Evolutionary conservation across 73 alveolate genomes (phyloP).

Genomic region (Tetrahymena thermophila): DNA sequence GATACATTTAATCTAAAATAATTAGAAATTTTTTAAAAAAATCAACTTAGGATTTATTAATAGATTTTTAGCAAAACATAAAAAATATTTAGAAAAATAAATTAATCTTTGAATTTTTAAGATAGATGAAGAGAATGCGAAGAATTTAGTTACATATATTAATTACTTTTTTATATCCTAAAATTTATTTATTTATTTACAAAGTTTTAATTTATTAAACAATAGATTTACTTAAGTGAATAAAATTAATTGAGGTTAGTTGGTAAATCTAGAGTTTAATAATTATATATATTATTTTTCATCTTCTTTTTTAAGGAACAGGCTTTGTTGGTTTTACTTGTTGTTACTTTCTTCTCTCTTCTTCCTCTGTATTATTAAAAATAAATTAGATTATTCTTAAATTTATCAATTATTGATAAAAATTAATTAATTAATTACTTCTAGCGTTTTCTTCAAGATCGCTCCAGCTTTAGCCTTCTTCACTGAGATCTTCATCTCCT

Average conservation of each 20-base stretch:
- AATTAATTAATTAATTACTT: background rate
- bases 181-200: background rate
- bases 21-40: too few relatives aligned
- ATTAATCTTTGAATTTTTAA: too few relatives aligned
- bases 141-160: background rate
- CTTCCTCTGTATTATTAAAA: background rate
- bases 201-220: background rate
- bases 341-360: background rate
- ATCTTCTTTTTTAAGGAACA: background rate
- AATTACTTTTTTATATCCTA: background rate
- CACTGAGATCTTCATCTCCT: slow-evolving; percentile 69
- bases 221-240: background rate
- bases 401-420: too few relatives aligned
- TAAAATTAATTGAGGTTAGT: background rate
- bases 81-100: too few relatives aligned
- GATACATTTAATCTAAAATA: too few relatives aligned
- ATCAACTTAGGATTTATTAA: too few relatives aligned
- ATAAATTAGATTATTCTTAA: background rate
- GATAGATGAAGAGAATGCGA: background rate
- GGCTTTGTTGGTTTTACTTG: background rate
- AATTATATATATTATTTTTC: background rate
- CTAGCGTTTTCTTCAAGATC: slow-evolving; percentile 21
- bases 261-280: background rate
- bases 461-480: slow-evolving; percentile 51
- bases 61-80: too few relatives aligned